phyloP scores from a whole-genome alignment of 176 grass and related monocot species.

The Thalia dealbata region DNA sequence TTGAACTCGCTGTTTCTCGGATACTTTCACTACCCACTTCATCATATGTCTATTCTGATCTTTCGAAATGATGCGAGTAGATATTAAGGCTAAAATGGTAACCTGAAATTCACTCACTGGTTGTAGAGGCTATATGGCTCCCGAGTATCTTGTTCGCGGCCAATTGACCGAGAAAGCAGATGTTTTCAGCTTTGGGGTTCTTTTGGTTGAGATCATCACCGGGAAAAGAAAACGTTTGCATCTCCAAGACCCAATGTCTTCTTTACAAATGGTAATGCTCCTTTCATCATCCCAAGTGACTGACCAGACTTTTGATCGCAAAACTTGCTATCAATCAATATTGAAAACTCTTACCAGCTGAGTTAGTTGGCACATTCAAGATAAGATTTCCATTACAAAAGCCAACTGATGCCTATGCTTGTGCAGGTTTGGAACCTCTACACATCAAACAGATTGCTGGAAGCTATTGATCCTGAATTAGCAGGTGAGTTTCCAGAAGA shows the following conservation, averaged over 20 bases:
- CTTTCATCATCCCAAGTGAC: not conserved
- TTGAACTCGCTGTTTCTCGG: not conserved
- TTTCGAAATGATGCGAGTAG: not conserved
- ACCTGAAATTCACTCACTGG: not conserved
- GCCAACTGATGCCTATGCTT: not conserved
- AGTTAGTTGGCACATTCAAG: too few relatives aligned
- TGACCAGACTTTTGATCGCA: too few relatives aligned
- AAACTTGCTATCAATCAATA: too few relatives aligned
- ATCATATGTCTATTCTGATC: too few relatives aligned
- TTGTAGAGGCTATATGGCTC: conserved; percentile 19
- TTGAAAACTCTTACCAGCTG: too few relatives aligned
- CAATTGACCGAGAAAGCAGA: conserved; percentile 16
- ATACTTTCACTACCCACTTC: too few relatives aligned
- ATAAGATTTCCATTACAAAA: not conserved
- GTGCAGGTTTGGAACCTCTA: conserved; percentile 14
- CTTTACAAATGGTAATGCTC: conserved; percentile 4
- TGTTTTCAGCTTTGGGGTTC: conserved; percentile 17
- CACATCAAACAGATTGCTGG: conserved; percentile 3
- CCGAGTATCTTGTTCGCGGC: conserved; percentile 16
- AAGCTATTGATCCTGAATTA: conserved; percentile 10
- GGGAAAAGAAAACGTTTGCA: not conserved
- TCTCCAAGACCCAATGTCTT: not conserved
- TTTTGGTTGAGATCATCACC: conserved; percentile 11
- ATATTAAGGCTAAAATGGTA: not conserved
- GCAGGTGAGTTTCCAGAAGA: conserved; percentile 5